phyloP scores from a whole-genome alignment of 805 yeast species.

The Sporopachydermia quercuum region DNA sequence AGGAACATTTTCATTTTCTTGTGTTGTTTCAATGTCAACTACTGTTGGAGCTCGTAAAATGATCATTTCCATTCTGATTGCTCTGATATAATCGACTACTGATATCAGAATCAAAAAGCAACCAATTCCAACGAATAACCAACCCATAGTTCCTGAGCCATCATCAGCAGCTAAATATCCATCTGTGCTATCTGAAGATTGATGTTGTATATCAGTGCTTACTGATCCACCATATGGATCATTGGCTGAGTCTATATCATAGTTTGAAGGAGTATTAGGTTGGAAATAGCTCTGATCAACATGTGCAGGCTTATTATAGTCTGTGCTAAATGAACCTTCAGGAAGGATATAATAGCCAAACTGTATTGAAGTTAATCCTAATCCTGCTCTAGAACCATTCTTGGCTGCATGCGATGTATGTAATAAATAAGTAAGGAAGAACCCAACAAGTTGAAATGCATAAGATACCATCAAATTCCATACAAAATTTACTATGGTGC shows the following conservation, averaged over 20 bases:
- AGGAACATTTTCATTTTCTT: constrained; percentile 2
- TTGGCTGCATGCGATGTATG: constrained; percentile 97
- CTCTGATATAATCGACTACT: constrained; percentile 53
- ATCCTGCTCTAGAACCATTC: constrained; percentile 85
- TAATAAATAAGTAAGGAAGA: constrained; percentile 72
- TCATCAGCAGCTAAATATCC: constrained; percentile 12
- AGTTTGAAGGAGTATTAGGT: constrained; percentile 44
- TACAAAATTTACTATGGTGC: constrained; percentile 69
- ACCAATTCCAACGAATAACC: constrained; percentile 28
- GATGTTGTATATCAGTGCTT: background rate
- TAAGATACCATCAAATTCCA: constrained; percentile 85
- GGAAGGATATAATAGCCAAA: constrained; percentile 50
- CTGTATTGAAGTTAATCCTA: constrained; percentile 71
- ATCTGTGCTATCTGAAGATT: constrained; percentile 3
- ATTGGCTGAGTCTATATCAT: constrained; percentile 24
- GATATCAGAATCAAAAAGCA: constrained; percentile 49
- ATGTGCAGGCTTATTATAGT: constrained; percentile 11
- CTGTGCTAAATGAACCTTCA: constrained; percentile 17
- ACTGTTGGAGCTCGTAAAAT: constrained; percentile 33
- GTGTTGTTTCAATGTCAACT: constrained; percentile 4
- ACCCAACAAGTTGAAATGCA: constrained; percentile 91
- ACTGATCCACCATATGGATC: background rate
- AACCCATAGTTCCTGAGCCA: constrained; percentile 15
- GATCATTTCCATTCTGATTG: constrained; percentile 59
- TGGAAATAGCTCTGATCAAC: constrained; percentile 23